phyloP scores from a whole-genome alignment of 2,329 filamentous ascomycete species.

The Ceratocystis papillata region DNA sequence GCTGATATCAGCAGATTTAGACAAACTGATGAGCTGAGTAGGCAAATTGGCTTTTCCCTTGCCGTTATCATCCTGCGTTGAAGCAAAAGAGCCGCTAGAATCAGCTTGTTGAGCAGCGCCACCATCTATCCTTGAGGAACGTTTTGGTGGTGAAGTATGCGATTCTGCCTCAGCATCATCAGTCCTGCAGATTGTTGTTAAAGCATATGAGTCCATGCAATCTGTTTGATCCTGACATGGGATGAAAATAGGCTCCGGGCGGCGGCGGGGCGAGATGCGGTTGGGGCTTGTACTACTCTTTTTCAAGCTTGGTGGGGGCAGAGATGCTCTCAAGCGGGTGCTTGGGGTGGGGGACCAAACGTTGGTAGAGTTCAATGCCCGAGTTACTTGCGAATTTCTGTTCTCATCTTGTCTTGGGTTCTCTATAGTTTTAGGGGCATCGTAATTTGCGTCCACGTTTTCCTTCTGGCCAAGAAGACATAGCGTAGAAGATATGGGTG shows the following conservation, averaged over 20 bases:
- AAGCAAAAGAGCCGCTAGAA: not conserved
- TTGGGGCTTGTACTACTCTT: not conserved
- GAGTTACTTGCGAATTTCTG: not conserved
- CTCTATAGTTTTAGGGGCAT: too few relatives aligned
- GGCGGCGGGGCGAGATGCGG: not conserved
- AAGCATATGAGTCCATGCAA: not conserved
- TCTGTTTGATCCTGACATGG: not conserved
- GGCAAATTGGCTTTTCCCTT: not conserved
- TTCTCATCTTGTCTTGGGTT: not conserved
- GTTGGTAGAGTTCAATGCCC: too few relatives aligned
- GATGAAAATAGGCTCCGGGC: conserved; percentile 16
- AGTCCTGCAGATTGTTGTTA: not conserved
- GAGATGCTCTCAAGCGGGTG: not conserved
- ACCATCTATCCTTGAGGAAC: not conserved
- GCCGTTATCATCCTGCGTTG: not conserved
- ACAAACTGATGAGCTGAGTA: not conserved
- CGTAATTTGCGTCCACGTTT: not conserved
- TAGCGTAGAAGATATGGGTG: not conserved
- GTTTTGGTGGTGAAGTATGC: not conserved
- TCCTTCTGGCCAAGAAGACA: not conserved
- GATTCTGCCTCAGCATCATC: not conserved
- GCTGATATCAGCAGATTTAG: not conserved
- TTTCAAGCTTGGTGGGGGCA: conserved; percentile 5
- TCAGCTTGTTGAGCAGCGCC: not conserved
- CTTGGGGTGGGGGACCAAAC: not conserved